phyloP scores from a whole-genome alignment of 805 yeast species.

The Saitoella complicata region DNA sequence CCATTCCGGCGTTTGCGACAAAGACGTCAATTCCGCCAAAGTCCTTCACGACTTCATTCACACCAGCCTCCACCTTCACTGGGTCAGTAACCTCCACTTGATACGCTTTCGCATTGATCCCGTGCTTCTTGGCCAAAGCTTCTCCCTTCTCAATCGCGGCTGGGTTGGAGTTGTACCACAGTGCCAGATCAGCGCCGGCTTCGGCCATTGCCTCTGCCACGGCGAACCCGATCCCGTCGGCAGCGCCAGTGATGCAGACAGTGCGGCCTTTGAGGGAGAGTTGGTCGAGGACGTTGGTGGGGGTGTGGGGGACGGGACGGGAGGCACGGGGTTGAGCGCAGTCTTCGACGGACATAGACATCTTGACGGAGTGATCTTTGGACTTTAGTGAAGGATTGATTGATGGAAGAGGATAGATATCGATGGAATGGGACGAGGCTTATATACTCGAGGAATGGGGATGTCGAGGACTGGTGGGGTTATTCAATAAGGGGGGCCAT shows the following conservation, averaged over 20 bases:
- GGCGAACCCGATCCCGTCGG: slow-evolving; percentile 37
- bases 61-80: slow-evolving; percentile 31
- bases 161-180: slow-evolving; percentile 48
- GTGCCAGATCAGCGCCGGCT: slow-evolving; percentile 43
- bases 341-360: no score
- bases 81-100: slow-evolving; percentile 39
- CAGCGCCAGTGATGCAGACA: slow-evolving; percentile 35
- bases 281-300: no score
- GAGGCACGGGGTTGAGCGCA: no score
- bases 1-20: slow-evolving; percentile 64
- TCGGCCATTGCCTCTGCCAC: slow-evolving; percentile 33
- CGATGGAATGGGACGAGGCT: no score
- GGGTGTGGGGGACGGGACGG: no score
- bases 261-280: slow-evolving; percentile 21
- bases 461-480: no score
- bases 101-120: slow-evolving; percentile 48
- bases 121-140: slow-evolving; percentile 38
- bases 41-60: slow-evolving; percentile 39
- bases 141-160: slow-evolving; percentile 44
- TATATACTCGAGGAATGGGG: no score
- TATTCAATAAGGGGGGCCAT: no score
- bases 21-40: slow-evolving; percentile 70
- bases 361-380: no score
- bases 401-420: no score
- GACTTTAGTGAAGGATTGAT: no score